A percentile compares a stretch with the other conserved stretches of the same genome.
Evolutionary conservation across 441 rosid genomes (phyloP).

Genomic region (Aquilaria agallochum): DNA sequence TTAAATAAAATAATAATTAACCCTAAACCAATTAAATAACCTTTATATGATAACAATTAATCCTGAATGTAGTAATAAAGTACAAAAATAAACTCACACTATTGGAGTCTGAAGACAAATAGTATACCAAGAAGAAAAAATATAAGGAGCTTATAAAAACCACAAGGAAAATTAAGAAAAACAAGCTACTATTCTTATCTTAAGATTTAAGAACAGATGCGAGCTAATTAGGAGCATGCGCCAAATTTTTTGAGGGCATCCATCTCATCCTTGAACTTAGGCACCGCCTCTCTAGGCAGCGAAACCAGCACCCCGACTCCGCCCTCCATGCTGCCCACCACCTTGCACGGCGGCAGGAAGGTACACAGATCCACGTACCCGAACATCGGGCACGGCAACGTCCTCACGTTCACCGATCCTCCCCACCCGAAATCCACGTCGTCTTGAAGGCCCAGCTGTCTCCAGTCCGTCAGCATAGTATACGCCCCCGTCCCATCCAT

Average conservation of each 20-base stretch:
- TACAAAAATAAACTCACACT: too few species aligned
- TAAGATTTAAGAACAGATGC: too few species aligned
- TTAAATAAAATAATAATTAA: too few species aligned
- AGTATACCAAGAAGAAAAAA: too few species aligned
- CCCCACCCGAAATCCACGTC: conserved; percentile 52
- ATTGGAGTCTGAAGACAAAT: too few species aligned
- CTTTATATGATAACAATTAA: too few species aligned
- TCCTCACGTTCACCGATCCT: conserved; percentile 35
- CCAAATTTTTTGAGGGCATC: conserved; percentile 18
- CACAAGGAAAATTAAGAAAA: too few species aligned
- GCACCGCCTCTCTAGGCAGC: conserved; percentile 39
- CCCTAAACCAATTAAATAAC: too few species aligned
- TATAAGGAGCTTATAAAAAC: too few species aligned
- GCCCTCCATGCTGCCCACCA: conserved; percentile 30
- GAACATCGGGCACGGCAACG: conserved; percentile 33
- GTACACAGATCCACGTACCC: conserved; percentile 35
- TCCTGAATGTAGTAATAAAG: too few species aligned
- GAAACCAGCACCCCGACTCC: conserved; percentile 50
- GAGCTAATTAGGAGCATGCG: too few species aligned
- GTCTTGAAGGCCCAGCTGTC: conserved; percentile 38
- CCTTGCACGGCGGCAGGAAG: conserved; percentile 33
- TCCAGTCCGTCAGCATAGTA: conserved; percentile 50
- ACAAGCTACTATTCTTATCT: too few species aligned
- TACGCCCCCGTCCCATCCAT: conserved; percentile 29
- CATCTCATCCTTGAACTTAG: conserved; percentile 40